Evolutionary conservation across 2,329 filamentous ascomycete species (phyloP).

Genomic region (Paraphoma chrysanthemicola): DNA sequence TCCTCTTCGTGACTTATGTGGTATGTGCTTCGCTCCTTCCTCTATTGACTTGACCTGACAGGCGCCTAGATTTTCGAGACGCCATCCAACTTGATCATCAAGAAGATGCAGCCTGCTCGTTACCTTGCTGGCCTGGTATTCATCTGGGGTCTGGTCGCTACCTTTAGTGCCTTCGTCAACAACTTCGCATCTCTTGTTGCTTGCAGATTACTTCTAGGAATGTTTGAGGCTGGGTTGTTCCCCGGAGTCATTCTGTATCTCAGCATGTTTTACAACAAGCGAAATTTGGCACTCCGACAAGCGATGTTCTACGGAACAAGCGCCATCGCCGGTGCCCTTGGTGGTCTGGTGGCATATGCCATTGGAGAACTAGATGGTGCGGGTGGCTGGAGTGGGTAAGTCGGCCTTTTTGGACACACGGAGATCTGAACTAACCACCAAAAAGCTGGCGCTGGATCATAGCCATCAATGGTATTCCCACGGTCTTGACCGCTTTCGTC

Average conservation of each 20-base stretch:
- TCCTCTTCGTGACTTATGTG: slow-evolving; percentile 33
- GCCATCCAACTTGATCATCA: slow-evolving; percentile 56
- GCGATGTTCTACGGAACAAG: slow-evolving; percentile 63
- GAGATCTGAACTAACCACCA: too few species aligned
- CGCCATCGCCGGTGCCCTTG: slow-evolving; percentile 62
- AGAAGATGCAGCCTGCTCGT: slow-evolving; percentile 44
- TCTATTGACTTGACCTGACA: slow-evolving; percentile 13
- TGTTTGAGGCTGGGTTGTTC: slow-evolving; percentile 38
- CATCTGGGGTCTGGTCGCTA: slow-evolving; percentile 32
- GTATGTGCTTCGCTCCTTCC: slow-evolving; percentile 11
- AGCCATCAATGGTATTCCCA: slow-evolving; percentile 38
- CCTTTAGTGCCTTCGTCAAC: slow-evolving; percentile 31
- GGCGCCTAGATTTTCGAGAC: slow-evolving; percentile 49
- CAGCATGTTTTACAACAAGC: slow-evolving; percentile 36
- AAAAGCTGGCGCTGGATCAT: slow-evolving; percentile 37
- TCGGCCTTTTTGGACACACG: too few species aligned
- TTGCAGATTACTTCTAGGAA: slow-evolving; percentile 35
- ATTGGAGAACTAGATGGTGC: slow-evolving; percentile 33
- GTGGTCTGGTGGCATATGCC: slow-evolving; percentile 42
- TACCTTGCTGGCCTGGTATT: slow-evolving; percentile 33
- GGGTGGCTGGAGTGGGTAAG: slow-evolving; percentile 26
- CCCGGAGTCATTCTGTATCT: slow-evolving; percentile 36
- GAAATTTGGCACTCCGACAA: slow-evolving; percentile 58
- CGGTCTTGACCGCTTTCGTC: slow-evolving; percentile 47
- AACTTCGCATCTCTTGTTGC: slow-evolving; percentile 35